Evolutionary conservation across 2,329 filamentous ascomycete genomes (phyloP).

Genomic region (Fusarium dlaminii): DNA sequence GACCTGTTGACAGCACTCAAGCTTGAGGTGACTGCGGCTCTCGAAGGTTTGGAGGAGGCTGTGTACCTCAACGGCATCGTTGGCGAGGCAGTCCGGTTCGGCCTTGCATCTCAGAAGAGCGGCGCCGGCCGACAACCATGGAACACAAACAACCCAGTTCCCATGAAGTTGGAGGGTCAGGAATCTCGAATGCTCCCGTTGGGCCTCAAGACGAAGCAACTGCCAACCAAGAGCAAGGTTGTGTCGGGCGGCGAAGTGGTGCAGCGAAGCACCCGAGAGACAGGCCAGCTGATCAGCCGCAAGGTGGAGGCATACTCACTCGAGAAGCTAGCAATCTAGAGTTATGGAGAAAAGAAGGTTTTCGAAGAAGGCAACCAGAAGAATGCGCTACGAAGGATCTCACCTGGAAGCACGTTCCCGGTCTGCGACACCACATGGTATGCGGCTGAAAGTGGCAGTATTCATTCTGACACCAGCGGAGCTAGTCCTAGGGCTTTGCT

Average conservation of each 20-base stretch:
- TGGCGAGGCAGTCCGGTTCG: constrained; percentile 72
- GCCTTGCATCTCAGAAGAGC: constrained; percentile 51
- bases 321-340: constrained; percentile 76
- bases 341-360: constrained; percentile 7
- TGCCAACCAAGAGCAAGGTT: constrained; percentile 65
- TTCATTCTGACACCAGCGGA: not conserved
- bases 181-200: constrained; percentile 71
- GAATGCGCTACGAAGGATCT: constrained; percentile 13
- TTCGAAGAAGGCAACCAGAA: constrained; percentile 18
- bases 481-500: constrained; percentile 16
- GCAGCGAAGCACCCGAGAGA: constrained; percentile 75
- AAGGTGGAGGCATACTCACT: constrained; percentile 85
- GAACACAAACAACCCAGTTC: constrained; percentile 56
- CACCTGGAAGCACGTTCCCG: constrained; percentile 19
- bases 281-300: constrained; percentile 80
- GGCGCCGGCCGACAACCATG: constrained; percentile 40
- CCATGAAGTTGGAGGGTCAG: constrained; percentile 52
- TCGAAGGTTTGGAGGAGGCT: constrained; percentile 77
- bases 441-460: constrained; percentile 31
- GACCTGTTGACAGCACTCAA: constrained; percentile 73
- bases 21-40: constrained; percentile 74
- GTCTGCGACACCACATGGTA: constrained; percentile 26
- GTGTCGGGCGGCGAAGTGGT: constrained; percentile 75
- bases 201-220: constrained; percentile 70
- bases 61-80: constrained; percentile 71